Evolutionary conservation across 352 stramenopile species (phyloP), one percentile per base, ranked within the genome.

Genomic region (Albugo candida): DNA sequence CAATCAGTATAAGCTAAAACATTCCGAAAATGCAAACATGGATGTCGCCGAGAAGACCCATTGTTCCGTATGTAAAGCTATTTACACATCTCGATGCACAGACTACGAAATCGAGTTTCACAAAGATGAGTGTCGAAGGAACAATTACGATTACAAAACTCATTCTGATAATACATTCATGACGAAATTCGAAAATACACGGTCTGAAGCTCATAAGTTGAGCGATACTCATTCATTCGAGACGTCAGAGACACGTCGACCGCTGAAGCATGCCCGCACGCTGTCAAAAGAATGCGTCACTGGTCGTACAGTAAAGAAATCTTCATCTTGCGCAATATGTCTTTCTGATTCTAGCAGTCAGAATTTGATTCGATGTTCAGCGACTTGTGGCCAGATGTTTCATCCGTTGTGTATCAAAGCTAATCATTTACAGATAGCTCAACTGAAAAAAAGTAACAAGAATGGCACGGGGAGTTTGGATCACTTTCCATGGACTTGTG

Each of bases 41-140:
- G 24, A 8, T 31, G 24, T 31, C 8, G n/a, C 56, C 2, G 27
- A 47, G 1, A 39, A 54, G 20, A 41, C 50, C 20, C 64, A 63
- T 52, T 89, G 76, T 46, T 47, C 59, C 17, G 70, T 66, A 35
- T 89, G 76, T 41, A 57, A 72, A 21, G 64, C 72, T 55, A 70
- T 83, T 13, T 89, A 84, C 59, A 54, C 55, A 10, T 60, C 49
- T 5, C 58, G 52, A 24, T 56, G 66, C 18, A 49, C 63, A 36
- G 27, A 62, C 21, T 60, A 80, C 49, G 76, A 83, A 44, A 70
- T 86, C 38, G 52, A 61, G 10, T 84, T 86, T 58, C 76, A 89
- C 51, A 70, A 84, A 36, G 63, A 76, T 49, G 76, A 89, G 52
- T 89, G 76, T 56, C 64, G 65, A 42, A 71, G 70, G 13, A 58